Conservation (phyloP, 768 basidiomycete species). For the Coprinellus aureogranulatus region DNA sequence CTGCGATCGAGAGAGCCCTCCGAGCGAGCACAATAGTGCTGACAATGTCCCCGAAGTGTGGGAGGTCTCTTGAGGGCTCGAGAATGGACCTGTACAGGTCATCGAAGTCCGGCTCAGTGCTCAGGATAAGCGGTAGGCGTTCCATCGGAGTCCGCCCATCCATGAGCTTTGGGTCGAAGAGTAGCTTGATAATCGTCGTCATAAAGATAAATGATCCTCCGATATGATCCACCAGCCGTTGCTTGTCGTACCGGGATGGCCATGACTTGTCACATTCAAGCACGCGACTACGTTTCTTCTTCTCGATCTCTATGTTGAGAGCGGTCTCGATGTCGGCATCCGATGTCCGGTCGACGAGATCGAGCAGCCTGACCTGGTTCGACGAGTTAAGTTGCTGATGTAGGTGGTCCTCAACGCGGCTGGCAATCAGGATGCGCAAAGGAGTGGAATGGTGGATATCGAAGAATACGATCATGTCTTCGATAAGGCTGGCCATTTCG, state of each 20-base stretch:
- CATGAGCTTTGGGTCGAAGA: not conserved
- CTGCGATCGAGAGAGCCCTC: not conserved
- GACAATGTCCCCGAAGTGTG: not conserved
- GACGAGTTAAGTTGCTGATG: not conserved
- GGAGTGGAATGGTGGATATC: not conserved
- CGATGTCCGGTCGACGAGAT: not conserved
- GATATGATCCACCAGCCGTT: not conserved
- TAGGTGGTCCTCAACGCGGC: not conserved
- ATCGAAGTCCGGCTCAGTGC: not conserved
- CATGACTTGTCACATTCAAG: not conserved
- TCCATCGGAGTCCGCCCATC: not conserved
- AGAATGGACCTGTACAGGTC: not conserved
- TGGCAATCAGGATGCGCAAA: not conserved
- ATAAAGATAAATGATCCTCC: not conserved
- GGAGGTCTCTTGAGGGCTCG: not conserved
- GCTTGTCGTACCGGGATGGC: not conserved
- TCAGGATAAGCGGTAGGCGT: not conserved
- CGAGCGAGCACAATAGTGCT: not conserved
- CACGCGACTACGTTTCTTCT: not conserved
- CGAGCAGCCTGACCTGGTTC: not conserved
- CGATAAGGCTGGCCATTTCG: not conserved
- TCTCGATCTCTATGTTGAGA: not conserved
- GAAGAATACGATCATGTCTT: not conserved
- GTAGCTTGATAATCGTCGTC: not conserved
- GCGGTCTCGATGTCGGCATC: not conserved